phyloP scores from a whole-genome alignment of 2,329 filamentous ascomycete species.

The Ophioceras dolichostomum region DNA sequence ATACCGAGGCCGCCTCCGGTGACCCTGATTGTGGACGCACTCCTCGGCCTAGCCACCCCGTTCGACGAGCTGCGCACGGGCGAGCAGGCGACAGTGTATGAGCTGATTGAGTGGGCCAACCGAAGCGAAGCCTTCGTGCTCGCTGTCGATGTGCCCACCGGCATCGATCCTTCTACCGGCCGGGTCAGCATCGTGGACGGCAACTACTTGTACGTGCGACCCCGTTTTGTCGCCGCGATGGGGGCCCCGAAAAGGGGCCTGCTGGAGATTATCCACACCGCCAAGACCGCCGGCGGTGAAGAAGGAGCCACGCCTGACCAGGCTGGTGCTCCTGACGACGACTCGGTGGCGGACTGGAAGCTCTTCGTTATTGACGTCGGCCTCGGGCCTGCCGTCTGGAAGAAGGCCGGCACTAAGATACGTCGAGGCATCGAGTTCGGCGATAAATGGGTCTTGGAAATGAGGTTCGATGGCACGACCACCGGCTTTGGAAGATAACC shows the following conservation, averaged over 20 bases:
- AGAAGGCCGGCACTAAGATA: slow-evolving; percentile 68
- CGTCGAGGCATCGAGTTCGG: slow-evolving; percentile 83
- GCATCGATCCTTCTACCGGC: slow-evolving; percentile 70
- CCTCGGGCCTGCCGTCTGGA: slow-evolving; percentile 70
- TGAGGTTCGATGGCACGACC: too few species aligned
- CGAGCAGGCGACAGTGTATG: slow-evolving; percentile 73
- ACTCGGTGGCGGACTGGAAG: slow-evolving; percentile 48
- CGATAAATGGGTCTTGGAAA: slow-evolving; percentile 69
- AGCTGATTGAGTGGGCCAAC: slow-evolving; percentile 90
- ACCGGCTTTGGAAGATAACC: too few species aligned
- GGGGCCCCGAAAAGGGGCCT: slow-evolving; percentile 80
- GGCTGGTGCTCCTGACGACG: slow-evolving; percentile 25
- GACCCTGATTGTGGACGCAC: slow-evolving; percentile 76
- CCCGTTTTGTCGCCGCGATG: slow-evolving; percentile 73
- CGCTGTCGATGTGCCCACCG: slow-evolving; percentile 83
- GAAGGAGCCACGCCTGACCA: slow-evolving; percentile 18
- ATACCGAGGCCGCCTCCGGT: slow-evolving; percentile 50
- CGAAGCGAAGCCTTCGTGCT: slow-evolving; percentile 72
- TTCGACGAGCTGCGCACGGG: slow-evolving; percentile 80
- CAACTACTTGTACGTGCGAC: slow-evolving; percentile 64
- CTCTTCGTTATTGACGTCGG: slow-evolving; percentile 82
- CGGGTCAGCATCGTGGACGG: slow-evolving; percentile 57
- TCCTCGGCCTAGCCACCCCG: slow-evolving; percentile 74
- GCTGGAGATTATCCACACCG: slow-evolving; percentile 58
- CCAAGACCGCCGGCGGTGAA: slow-evolving; percentile 26